Percentiles rank a stretch among this genome's conserved stretches.
phyloP scores from a whole-genome alignment of 2,329 filamentous ascomycete species.

The Fusarium irregulare region DNA sequence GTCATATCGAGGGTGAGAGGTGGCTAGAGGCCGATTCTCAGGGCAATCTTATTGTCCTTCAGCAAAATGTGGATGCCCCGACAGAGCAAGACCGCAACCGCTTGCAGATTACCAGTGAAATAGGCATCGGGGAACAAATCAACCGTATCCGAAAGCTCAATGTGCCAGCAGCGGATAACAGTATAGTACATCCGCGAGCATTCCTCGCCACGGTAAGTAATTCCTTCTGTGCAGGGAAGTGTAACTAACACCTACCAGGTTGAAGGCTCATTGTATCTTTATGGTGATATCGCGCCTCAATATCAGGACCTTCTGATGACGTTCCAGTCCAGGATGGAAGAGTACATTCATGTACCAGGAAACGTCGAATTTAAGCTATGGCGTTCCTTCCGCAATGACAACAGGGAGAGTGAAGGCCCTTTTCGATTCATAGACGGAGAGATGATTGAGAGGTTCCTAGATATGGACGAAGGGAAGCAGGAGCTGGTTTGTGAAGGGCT shows the following conservation, averaged over 20 bases:
- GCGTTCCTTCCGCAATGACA: conserved; percentile 81
- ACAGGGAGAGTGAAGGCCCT: conserved; percentile 80
- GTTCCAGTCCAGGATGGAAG: conserved; percentile 78
- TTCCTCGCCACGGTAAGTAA: conserved; percentile 85
- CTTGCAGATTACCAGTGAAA: conserved; percentile 80
- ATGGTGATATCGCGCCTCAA: conserved; percentile 78
- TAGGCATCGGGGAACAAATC: conserved; percentile 91
- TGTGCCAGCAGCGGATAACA: conserved; percentile 71
- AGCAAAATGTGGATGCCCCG: conserved; percentile 76
- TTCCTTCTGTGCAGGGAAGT: background rate
- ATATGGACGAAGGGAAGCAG: conserved; percentile 70
- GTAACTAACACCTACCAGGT: conserved; percentile 63
- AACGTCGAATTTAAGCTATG: conserved; percentile 81
- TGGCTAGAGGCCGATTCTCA: conserved; percentile 89
- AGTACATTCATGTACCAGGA: conserved; percentile 75
- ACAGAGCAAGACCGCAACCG: conserved; percentile 78
- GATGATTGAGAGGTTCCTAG: conserved; percentile 85
- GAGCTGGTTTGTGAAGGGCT: conserved; percentile 64
- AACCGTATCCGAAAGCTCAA: conserved; percentile 84
- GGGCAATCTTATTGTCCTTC: conserved; percentile 87
- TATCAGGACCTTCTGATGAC: conserved; percentile 84
- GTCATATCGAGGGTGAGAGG: conserved; percentile 75
- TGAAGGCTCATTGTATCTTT: conserved; percentile 92
- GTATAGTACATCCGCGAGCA: conserved; percentile 81
- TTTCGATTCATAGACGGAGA: conserved; percentile 93